Conservation (phyloP, 257 asterid genomes). For the Handroanthus guayacan region DNA sequence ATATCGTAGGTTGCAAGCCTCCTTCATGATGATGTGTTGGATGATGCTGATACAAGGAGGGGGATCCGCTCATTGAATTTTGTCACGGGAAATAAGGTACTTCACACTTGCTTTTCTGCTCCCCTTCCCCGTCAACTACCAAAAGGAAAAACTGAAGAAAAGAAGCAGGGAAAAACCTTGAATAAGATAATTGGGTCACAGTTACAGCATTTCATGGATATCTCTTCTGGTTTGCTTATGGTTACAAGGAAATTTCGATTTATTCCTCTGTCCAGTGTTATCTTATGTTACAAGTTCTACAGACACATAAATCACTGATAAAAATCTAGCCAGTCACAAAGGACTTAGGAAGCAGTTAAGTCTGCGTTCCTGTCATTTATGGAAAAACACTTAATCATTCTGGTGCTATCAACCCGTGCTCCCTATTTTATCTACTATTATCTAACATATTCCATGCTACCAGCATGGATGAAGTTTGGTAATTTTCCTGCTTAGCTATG, state of each 20-base stretch:
- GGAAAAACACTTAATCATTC: neutral
- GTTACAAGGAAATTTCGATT: neutral
- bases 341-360: too few species aligned
- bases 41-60: neutral
- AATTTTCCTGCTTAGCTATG: neutral
- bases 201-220: neutral
- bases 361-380: neutral
- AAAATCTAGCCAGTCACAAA: neutral
- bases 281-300: neutral
- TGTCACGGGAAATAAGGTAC: neutral
- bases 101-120: neutral
- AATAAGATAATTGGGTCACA: neutral
- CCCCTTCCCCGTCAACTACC: neutral
- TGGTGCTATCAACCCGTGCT: neutral
- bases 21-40: constrained; percentile 6
- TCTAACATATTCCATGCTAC: neutral
- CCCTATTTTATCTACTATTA: neutral
- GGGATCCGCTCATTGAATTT: neutral
- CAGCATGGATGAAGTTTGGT: neutral
- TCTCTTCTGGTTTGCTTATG: too few species aligned
- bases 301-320: constrained; percentile 44
- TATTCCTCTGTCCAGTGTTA: neutral
- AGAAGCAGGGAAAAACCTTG: too few species aligned
- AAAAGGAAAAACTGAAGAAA: neutral
- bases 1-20: neutral